Conservation (phyloP, 257 asterid genomes). For the Thymus mandschuricus region DNA sequence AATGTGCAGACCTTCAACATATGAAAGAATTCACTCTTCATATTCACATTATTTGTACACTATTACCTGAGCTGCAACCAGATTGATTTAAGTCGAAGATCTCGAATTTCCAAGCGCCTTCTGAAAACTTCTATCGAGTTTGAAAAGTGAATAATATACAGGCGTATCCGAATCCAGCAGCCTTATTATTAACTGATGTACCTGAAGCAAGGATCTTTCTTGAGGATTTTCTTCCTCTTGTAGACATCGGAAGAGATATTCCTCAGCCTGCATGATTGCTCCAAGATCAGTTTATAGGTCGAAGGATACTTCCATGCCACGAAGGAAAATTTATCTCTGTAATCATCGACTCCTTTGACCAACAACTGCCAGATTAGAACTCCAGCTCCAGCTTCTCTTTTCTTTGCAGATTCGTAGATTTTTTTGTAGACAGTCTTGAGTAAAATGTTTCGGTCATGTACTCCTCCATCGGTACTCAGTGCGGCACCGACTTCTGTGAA, state of each 20-base stretch:
- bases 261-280: conserved; percentile 36
- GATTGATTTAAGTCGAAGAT: background rate
- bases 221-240: background rate
- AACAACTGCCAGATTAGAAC: conserved; percentile 39
- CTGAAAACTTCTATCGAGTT: background rate
- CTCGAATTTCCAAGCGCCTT: background rate
- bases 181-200: background rate
- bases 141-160: background rate
- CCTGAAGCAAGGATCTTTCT: conserved; percentile 24
- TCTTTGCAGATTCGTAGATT: conserved; percentile 33
- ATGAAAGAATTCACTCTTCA: no score
- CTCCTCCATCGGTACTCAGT: conserved; percentile 20
- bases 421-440: conserved; percentile 28
- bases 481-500: conserved; percentile 37
- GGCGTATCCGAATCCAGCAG: background rate
- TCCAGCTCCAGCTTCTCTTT: conserved; percentile 34
- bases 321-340: conserved; percentile 30
- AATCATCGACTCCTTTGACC: conserved; percentile 39
- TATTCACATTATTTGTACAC: no score
- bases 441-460: conserved; percentile 26
- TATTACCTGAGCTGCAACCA: background rate
- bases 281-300: conserved; percentile 34
- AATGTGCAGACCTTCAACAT: background rate
- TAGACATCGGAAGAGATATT: conserved; percentile 20
- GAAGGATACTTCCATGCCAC: conserved; percentile 31